Base-by-base conservation (phyloP, 192 early-diverging fungal species). In the Backusella mclennaniae region DNA sequence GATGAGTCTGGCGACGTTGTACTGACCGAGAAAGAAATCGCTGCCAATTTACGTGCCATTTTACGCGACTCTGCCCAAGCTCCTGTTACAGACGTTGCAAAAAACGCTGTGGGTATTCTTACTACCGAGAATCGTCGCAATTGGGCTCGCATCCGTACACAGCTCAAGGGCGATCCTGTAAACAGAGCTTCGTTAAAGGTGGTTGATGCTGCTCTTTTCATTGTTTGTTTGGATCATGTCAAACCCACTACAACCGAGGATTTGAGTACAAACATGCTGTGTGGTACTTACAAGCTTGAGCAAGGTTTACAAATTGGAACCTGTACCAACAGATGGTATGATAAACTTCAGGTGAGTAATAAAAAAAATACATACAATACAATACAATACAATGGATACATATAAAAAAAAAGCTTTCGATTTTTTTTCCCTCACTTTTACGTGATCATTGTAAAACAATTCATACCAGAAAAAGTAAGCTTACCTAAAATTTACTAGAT, bases 251-350 rank as follows among this genome's bases (percentile, higher is more conserved):
- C 77, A 14, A 71, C 66, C 1, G 79, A 84, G 49, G 85, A 86
- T 1, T 56, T 86, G 35, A 78, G 79, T 35, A 83, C 78, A 31
- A 86, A 86, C 41, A 86, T 86, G 85, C 56, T 86, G 21, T 86
- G 85, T 80, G 85, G 85, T 29, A 83, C 81, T 17, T 86, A 86
- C 68, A 75, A 83, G 31, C 73, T 86, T n/a, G 73, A 84, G 67
- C 76, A 80, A 53, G 85, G 83, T 21, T 59, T 84, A 63, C 85
- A 86, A 56, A 72, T 79, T 74, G 85, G 85, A 42, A 86, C 85
- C 35, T 86, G 85, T 75, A 80, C 85, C 83, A 96, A 96, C 80
- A 83, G 95, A 31, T 96, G 95, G 95, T 94, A 94, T 75, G 95
- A 96, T 82, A 96, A 95, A 80, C 77, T 86, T 36, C 85, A 86